These are phyloP conservation scores for Plectranthus barbatus DNA, from an alignment of 257 asterid genomes.

Conservation along the genomic window DNA sequence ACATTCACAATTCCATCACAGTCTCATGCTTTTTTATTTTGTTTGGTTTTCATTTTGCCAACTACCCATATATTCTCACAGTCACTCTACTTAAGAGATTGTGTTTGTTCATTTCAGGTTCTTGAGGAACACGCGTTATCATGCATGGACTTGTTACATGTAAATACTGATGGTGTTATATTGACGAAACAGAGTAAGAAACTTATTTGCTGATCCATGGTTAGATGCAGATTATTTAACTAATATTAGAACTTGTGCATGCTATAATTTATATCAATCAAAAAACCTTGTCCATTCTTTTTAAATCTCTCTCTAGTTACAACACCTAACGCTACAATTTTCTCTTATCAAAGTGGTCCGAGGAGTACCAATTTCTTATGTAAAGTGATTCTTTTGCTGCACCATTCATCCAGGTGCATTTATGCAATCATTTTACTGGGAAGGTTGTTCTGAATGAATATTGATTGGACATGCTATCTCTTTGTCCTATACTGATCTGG, in stretches of 20 bases:
- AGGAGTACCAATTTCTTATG: neutral
- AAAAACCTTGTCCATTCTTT: neutral
- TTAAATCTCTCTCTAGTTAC: neutral
- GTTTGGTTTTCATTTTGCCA: constrained; percentile 6
- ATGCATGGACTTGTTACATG: constrained; percentile 71
- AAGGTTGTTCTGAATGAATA: neutral
- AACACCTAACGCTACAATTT: neutral
- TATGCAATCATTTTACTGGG: neutral
- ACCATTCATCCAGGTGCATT: constrained; percentile 1
- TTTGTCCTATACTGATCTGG: neutral
- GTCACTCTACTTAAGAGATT: neutral
- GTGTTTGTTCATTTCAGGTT: constrained; percentile 54
- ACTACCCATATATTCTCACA: neutral
- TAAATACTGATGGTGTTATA: constrained; percentile 68
- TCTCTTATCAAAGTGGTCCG: constrained; percentile 1
- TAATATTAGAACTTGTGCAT: neutral
- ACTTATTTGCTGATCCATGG: constrained; percentile 5
- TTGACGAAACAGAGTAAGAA: constrained; percentile 83
- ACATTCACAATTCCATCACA: constrained; percentile 9
- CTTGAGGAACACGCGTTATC: constrained; percentile 73
- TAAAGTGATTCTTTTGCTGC: neutral
- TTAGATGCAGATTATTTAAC: neutral
- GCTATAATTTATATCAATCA: neutral
- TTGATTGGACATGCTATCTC: neutral
- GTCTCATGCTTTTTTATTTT: constrained; percentile 3